Base-by-base conservation (phyloP, 306 rosid species). In the Luffa acutangula region DNA sequence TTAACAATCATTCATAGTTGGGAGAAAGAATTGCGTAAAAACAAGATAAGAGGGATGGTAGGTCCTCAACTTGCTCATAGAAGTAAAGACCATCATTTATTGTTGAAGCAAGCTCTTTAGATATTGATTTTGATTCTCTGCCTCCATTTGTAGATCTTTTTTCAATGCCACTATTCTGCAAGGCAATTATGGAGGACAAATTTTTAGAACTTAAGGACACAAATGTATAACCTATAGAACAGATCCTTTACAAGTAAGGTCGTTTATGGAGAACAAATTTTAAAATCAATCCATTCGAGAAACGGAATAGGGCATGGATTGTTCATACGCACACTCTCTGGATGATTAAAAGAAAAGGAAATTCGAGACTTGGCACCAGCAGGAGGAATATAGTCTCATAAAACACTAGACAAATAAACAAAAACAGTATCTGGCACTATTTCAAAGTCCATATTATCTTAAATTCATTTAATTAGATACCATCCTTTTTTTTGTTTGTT, bases 51-150 rank as follows among this genome's bases (percentile, higher is more conserved):
- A 60, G 8, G 66, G 42, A 82, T 79, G 78, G 73, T 18, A 11
- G n/a, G 59, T 67, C 52, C 79, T 79, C 77, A 87, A 95, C 99
- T 95, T 95, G 97, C 88, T 95, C 97, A 56, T 88, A 91, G 83
- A 91, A 95, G 88, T 86, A 90, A 76, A 95, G 97, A 39, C 97
- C 99, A 15, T 95, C 99, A 46, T 93, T 90, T 89, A 95, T 95
- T 25, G 93, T 71, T 73, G 97, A 93, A 79, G 97, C 99, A 41
- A 87, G 96, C 86, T 95, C 97, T 25, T 82, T 89, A 83, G 99
- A 89, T 79, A 95, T 87, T 87, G 92, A 82, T 83, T 83, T 82
- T 83, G 98, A 86, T 83, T 86, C 97, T 82, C 85, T 79, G 72
- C 59, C 90, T 76, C 87, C 80, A 80, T 33, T 79, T 73, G 85